Evolutionary conservation across 2,329 filamentous ascomycete species (phyloP).

Genomic region (Capronia epimyces): DNA sequence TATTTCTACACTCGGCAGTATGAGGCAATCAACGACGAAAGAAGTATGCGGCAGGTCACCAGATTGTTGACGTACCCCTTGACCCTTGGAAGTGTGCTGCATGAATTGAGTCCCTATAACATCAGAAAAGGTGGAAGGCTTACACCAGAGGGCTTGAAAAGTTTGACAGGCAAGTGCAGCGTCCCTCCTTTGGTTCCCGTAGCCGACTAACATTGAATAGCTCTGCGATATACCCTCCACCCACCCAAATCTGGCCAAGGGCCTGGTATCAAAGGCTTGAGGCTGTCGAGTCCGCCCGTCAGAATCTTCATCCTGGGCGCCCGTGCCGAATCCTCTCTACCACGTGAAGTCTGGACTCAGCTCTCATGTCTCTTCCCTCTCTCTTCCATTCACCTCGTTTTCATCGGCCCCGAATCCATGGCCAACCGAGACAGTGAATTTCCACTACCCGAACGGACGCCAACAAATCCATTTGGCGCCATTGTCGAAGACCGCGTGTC

Average conservation of each 20-base stretch:
- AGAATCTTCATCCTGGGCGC: constrained; percentile 90
- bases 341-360: constrained; percentile 89
- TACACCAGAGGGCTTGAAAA: constrained; percentile 85
- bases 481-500: constrained; percentile 87
- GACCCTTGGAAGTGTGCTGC: constrained; percentile 83
- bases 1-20: constrained; percentile 91
- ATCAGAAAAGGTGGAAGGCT: constrained; percentile 69
- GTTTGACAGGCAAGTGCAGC: constrained; percentile 70
- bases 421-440: constrained; percentile 88
- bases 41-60: constrained; percentile 87
- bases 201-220: constrained; percentile 42
- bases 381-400: constrained; percentile 81
- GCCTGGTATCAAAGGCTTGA: constrained; percentile 66
- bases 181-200: neutral
- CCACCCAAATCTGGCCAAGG: constrained; percentile 75
- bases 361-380: constrained; percentile 92
- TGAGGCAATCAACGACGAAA: constrained; percentile 81
- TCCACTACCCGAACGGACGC: constrained; percentile 77
- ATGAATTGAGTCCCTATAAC: constrained; percentile 90
- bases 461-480: constrained; percentile 86
- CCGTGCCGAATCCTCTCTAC: constrained; percentile 93
- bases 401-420: constrained; percentile 96
- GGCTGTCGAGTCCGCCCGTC: constrained; percentile 78
- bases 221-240: constrained; percentile 87
- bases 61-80: constrained; percentile 88